Percentiles rank a stretch among this genome's conserved stretches.
Evolutionary conservation across 2,329 filamentous ascomycete species (phyloP).

Genomic region (Pseudogymnoascus sp.): DNA sequence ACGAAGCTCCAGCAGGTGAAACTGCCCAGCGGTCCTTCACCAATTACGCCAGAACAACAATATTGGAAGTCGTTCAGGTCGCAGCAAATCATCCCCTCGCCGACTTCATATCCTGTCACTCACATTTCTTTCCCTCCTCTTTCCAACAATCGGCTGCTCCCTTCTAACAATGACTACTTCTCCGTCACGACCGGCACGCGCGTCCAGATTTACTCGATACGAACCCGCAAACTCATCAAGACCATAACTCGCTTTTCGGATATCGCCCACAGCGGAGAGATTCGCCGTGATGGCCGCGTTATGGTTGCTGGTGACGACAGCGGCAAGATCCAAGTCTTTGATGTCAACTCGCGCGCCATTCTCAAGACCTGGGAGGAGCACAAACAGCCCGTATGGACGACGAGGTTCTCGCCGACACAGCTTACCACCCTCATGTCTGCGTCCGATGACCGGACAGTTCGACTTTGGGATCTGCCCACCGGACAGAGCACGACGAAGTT

Average conservation of each 20-base stretch:
- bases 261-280: conserved; percentile 79
- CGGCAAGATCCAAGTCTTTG: conserved; percentile 91
- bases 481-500: conserved; percentile 70
- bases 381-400: conserved; percentile 88
- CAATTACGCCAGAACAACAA: conserved; percentile 81
- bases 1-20: conserved; percentile 51
- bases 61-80: conserved; percentile 97
- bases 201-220: conserved; percentile 87
- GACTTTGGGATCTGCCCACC: conserved; percentile 86
- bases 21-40: conserved; percentile 72
- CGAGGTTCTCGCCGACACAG: conserved; percentile 83
- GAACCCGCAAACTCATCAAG: conserved; percentile 84
- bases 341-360: conserved; percentile 80
- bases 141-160: conserved; percentile 31
- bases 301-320: conserved; percentile 86
- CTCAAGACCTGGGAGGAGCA: conserved; percentile 92
- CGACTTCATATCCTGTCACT: conserved; percentile 81
- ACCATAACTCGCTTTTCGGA: conserved; percentile 92
- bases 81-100: conserved; percentile 80
- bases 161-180: conserved; percentile 61
- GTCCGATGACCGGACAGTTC: conserved; percentile 86
- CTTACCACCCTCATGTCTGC: conserved; percentile 81
- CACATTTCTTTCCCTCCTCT: conserved; percentile 68
- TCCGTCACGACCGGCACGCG: conserved; percentile 91
- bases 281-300: conserved; percentile 80